A percentile compares a stretch with the other conserved stretches of the same genome.
phyloP scores from a whole-genome alignment of 768 basidiomycete genomes.

The Collybia sordida region DNA sequence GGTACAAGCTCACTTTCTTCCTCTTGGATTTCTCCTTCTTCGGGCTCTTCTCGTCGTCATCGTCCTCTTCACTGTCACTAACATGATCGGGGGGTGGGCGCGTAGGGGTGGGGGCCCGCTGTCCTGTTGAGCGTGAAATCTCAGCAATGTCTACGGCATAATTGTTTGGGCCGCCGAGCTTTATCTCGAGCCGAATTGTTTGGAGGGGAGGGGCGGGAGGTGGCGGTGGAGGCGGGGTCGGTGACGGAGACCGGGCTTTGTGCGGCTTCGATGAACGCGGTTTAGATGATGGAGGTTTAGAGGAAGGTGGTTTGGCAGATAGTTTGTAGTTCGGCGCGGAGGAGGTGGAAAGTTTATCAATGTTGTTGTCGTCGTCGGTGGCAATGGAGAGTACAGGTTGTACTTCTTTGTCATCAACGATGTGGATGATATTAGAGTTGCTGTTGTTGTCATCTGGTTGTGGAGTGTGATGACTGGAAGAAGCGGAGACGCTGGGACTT shows the following conservation, averaged over 20 bases:
- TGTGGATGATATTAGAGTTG: conserved; percentile 5
- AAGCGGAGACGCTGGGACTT: background rate
- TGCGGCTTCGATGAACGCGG: conserved; percentile 48
- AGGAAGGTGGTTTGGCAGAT: background rate
- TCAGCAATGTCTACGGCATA: conserved; percentile 62
- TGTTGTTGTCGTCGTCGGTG: conserved; percentile 11
- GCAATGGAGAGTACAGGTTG: conserved; percentile 1
- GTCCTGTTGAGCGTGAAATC: conserved; percentile 56
- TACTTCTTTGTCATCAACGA: conserved; percentile 6
- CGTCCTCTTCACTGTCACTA: conserved; percentile 52
- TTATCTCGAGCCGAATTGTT: conserved; percentile 62
- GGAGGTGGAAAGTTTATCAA: conserved; percentile 5
- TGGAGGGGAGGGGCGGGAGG: conserved; percentile 49
- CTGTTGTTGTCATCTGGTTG: conserved; percentile 15
- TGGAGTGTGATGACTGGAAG: conserved; percentile 10
- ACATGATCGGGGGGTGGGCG: conserved; percentile 42
- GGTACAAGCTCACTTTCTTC: conserved; percentile 23
- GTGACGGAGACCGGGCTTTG: conserved; percentile 21
- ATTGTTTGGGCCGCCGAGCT: conserved; percentile 60
- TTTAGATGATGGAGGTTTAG: conserved; percentile 32
- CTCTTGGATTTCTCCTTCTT: conserved; percentile 30
- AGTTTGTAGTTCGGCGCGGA: conserved; percentile 1
- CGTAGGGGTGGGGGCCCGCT: conserved; percentile 31
- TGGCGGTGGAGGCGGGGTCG: conserved; percentile 31
- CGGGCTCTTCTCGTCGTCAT: conserved; percentile 37